Evolutionary conservation across 2,329 filamentous ascomycete species (phyloP).

Genomic region (Dactylellina haptotyla): DNA sequence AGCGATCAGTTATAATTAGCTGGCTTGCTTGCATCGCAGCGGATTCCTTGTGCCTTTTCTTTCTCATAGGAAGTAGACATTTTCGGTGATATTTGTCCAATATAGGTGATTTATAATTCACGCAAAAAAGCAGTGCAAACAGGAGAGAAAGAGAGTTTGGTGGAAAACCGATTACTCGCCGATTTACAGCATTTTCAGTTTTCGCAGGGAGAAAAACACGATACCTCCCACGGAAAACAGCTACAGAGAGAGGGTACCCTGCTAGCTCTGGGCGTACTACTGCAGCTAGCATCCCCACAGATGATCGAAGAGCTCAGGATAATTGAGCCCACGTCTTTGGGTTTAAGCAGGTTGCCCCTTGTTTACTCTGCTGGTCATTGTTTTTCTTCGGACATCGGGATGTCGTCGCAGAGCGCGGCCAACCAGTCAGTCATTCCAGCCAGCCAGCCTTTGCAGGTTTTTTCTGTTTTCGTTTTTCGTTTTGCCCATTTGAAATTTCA

Average conservation of each 20-base stretch:
- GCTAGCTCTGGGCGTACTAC: conserved; percentile 17
- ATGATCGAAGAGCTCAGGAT: conserved; percentile 54
- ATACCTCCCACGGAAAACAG: conserved; percentile 25
- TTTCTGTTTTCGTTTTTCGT: neutral
- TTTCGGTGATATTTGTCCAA: conserved; percentile 13
- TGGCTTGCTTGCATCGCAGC: too few species aligned
- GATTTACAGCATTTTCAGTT: conserved; percentile 1
- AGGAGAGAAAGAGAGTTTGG: neutral
- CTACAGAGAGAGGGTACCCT: conserved; percentile 23
- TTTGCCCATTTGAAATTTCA: neutral
- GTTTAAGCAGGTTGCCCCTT: conserved; percentile 40
- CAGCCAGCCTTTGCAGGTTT: conserved; percentile 29
- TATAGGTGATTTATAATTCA: conserved; percentile 51
- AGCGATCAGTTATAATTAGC: too few species aligned
- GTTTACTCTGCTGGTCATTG: conserved; percentile 16
- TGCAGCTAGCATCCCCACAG: conserved; percentile 47
- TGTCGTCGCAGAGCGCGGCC: conserved; percentile 36
- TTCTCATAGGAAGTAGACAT: neutral
- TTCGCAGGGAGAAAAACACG: neutral
- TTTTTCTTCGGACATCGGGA: conserved; percentile 45
- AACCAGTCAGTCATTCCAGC: conserved; percentile 7
- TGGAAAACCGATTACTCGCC: conserved; percentile 17
- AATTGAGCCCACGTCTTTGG: conserved; percentile 53
- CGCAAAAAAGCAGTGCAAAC: conserved; percentile 7
- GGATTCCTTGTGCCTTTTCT: neutral